Evolutionary conservation across 805 yeast genomes (phyloP).

Genomic region (Candida germanica): DNA sequence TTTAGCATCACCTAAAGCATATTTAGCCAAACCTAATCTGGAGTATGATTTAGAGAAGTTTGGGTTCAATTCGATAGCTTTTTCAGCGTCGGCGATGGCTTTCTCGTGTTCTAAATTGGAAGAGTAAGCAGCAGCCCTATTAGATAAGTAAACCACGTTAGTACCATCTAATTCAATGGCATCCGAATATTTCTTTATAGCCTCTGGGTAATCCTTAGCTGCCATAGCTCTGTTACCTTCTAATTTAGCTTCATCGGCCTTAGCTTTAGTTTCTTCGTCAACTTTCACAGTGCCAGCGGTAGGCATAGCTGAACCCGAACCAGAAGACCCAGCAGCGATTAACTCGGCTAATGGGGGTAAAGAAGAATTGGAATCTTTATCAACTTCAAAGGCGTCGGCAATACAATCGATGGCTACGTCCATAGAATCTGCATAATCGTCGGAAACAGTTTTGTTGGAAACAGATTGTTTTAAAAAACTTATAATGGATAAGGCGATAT

Average conservation of each 20-base stretch:
- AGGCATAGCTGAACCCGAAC: conserved; percentile 7
- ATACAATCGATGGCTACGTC: conserved; percentile 94
- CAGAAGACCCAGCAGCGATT: conserved; percentile 20
- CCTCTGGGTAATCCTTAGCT: conserved; percentile 61
- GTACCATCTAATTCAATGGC: conserved; percentile 69
- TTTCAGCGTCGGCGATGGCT: conserved; percentile 81
- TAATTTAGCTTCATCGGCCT: conserved; percentile 80
- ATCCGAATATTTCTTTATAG: conserved; percentile 73
- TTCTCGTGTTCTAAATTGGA: conserved; percentile 68
- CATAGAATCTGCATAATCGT: conserved; percentile 81
- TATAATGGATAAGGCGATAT: conserved; percentile 70
- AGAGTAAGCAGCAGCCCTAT: conserved; percentile 95
- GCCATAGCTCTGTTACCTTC: conserved; percentile 94
- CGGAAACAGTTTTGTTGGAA: conserved; percentile 59
- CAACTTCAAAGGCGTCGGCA: conserved; percentile 77
- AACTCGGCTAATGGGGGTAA: conserved; percentile 50
- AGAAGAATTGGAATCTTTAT: conserved; percentile 42
- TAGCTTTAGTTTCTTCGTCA: conserved; percentile 54
- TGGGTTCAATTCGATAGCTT: conserved; percentile 77
- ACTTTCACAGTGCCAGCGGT: conserved; percentile 22
- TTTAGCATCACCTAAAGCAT: conserved; percentile 89
- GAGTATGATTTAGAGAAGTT: conserved; percentile 89
- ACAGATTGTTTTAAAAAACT: conserved; percentile 63
- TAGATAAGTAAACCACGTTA: conserved; percentile 84
- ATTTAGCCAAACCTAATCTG: conserved; percentile 89